phyloP scores from a whole-genome alignment of 2,329 filamentous ascomycete species.

The Botrytis elliptica region DNA sequence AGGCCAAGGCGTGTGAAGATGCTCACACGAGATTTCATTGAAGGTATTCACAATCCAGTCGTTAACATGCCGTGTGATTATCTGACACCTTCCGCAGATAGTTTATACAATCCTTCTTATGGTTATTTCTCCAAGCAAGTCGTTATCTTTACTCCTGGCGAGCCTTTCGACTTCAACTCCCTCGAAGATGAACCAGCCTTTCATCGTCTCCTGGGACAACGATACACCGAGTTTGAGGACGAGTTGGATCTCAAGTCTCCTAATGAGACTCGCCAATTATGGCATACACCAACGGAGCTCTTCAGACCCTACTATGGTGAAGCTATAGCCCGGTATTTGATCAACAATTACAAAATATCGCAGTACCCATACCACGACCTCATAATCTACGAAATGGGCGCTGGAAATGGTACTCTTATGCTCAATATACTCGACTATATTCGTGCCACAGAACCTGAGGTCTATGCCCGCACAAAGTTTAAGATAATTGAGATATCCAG shows the following conservation, averaged over 20 bases:
- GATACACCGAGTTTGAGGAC: slow-evolving; percentile 91
- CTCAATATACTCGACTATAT: slow-evolving; percentile 97
- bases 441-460: slow-evolving; percentile 80
- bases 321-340: slow-evolving; percentile 91
- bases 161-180: slow-evolving; percentile 82
- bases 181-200: slow-evolving; percentile 86
- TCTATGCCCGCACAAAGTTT: slow-evolving; percentile 91
- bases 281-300: slow-evolving; percentile 97
- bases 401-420: slow-evolving; percentile 96
- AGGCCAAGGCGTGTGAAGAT: slow-evolving; percentile 90
- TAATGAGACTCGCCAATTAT: slow-evolving; percentile 79
- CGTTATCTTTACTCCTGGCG: slow-evolving; percentile 90
- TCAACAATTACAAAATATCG: slow-evolving; percentile 93
- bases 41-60: slow-evolving; percentile 56
- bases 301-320: slow-evolving; percentile 97
- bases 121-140: slow-evolving; percentile 96
- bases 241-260: slow-evolving; percentile 68
- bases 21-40: slow-evolving; percentile 95
- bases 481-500: slow-evolving; percentile 94
- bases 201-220: slow-evolving; percentile 68
- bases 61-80: slow-evolving; percentile 1
- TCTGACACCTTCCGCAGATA: slow-evolving; percentile 58
- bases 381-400: slow-evolving; percentile 98
- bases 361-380: slow-evolving; percentile 95
- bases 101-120: slow-evolving; percentile 89